Conservation (phyloP, 1,139 yeast genomes). For the Saccharomyces hybrid region DNA sequence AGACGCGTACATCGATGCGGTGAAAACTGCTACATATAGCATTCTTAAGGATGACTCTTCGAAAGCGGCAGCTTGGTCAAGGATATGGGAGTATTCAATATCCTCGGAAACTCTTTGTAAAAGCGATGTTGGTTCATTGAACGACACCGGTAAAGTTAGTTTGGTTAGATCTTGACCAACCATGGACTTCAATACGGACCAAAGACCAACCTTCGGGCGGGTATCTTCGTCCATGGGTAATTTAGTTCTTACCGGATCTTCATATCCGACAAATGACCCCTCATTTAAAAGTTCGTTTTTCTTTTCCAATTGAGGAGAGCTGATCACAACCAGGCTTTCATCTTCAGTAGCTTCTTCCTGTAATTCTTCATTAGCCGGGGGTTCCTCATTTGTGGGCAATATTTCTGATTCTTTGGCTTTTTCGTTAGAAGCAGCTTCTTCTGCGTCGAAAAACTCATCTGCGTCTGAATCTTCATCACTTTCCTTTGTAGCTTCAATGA, state of each 20-base stretch:
- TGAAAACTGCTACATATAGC: constrained; percentile 86
- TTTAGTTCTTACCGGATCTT: constrained; percentile 71
- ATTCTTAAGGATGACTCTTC: constrained; percentile 78
- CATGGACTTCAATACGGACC: constrained; percentile 93
- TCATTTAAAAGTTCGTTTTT: constrained; percentile 42
- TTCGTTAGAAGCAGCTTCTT: constrained; percentile 41
- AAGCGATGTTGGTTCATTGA: constrained; percentile 90
- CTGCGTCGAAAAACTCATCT: constrained; percentile 91
- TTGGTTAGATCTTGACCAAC: constrained; percentile 97
- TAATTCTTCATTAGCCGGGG: neutral
- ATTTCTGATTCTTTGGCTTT: constrained; percentile 6
- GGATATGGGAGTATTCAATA: constrained; percentile 73
- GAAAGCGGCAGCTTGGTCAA: constrained; percentile 67
- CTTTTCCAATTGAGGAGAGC: constrained; percentile 33
- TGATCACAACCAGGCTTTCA: constrained; percentile 4
- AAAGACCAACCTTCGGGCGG: constrained; percentile 82
- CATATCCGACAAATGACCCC: constrained; percentile 78
- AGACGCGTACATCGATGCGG: constrained; percentile 91
- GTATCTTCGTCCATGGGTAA: constrained; percentile 72
- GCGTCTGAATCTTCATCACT: constrained; percentile 52
- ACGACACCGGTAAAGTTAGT: constrained; percentile 92
- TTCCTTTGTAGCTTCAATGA: constrained; percentile 42
- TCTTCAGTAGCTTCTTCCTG: constrained; percentile 2
- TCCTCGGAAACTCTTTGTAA: constrained; percentile 94
- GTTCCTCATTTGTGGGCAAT: constrained; percentile 7